Evolutionary conservation across 441 rosid species (phyloP).

Genomic region (Sinapis alba): DNA sequence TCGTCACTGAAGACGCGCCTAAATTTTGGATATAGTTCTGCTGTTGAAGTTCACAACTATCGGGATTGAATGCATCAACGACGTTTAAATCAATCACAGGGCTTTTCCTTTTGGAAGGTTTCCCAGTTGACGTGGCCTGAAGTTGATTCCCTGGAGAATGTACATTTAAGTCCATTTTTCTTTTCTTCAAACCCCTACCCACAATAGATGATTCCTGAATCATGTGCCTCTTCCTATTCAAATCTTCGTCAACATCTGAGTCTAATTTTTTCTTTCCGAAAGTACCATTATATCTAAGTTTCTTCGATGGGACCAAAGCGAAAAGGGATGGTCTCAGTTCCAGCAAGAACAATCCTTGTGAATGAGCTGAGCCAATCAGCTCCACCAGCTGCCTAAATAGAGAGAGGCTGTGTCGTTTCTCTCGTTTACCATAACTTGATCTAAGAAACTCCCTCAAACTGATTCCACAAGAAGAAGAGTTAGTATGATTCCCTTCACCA

Average conservation of each 20-base stretch:
- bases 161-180: conserved; percentile 42
- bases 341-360: conserved; percentile 60
- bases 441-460: conserved; percentile 70
- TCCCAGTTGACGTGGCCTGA: conserved; percentile 43
- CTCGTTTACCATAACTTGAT: conserved; percentile 45
- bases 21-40: conserved; percentile 36
- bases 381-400: conserved; percentile 74
- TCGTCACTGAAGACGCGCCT: conserved; percentile 30
- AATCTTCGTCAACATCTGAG: conserved; percentile 39
- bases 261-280: conserved; percentile 43
- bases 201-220: conserved; percentile 38
- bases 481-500: conserved; percentile 42
- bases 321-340: conserved; percentile 67
- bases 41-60: conserved; percentile 38
- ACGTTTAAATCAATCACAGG: conserved; percentile 32
- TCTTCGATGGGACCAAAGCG: conserved; percentile 51
- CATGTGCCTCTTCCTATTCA: conserved; percentile 48
- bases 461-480: conserved; percentile 42
- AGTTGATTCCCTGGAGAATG: conserved; percentile 33
- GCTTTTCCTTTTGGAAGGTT: conserved; percentile 32
- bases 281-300: conserved; percentile 55
- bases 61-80: conserved; percentile 41
- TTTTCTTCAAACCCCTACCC: conserved; percentile 49
- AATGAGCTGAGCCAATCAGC: conserved; percentile 69
- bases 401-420: conserved; percentile 49